Base-by-base conservation (phyloP, 164 flowering plant species). In the Magnolia kwangsiensis region DNA sequence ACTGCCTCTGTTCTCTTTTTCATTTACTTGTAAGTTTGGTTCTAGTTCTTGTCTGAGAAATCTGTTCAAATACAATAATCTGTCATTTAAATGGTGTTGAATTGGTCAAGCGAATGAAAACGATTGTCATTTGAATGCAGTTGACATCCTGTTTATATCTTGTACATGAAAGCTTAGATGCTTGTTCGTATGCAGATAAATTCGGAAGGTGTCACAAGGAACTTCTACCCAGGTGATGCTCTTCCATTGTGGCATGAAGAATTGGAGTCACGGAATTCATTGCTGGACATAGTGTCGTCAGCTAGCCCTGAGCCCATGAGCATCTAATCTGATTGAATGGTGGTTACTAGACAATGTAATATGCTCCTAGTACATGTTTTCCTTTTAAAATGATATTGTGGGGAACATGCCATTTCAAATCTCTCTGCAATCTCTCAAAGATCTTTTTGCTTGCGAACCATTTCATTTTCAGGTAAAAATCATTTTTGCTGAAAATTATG, bases 171-270 rank as follows among this genome's bases (percentile, higher is more conserved):
- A 37, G 45, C 45, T 37, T 37, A 5, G 45, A 37, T 37, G 45
- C 45, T 37, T 37, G 45, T 75, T 51, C 75, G 14, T 49, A 72
- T 78, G 83, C 89, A 96, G 99, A 92, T 96, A 67, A 90, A 94
- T 82, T 82, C 90, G 1, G 96, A 92, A 73, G 98, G 98, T 7
- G 96, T 88, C 58, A 89, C 89, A 1, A 86, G 93, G 78, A 93
- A 93, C 87, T 90, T 85, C 84, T 91, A 90, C 78, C 90, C 95
- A 14, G 98, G 98, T 1, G 94, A 92, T 76, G 55, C 77, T 23
- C 98, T 91, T 63, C 99, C 96, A 1, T 75, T 89, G 55, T 96
- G 99, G 99, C 94, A 94, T 21, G 99, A 96, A 77, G 99, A 96
- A 81, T 59, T 96, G 81, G 96, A 90, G 82, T 86, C 97, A 2